Conservation (phyloP, 352 stramenopile species). For the Phytophthora pistaciae region DNA sequence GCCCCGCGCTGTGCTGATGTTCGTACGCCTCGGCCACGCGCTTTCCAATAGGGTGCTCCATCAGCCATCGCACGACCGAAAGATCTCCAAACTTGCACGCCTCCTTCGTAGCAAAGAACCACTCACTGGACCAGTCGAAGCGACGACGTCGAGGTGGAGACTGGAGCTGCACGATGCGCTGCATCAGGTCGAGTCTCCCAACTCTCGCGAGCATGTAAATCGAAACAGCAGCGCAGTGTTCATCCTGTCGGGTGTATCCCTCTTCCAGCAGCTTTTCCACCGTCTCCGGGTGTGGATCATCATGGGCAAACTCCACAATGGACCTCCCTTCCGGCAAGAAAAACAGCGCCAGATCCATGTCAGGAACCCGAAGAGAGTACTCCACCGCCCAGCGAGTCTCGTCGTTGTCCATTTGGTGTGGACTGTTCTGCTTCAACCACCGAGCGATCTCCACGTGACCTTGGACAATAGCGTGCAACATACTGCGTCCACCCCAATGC, state of each 20-base stretch:
- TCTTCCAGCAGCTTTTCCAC: conserved; percentile 9
- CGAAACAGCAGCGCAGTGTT: conserved; percentile 4
- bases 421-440: conserved; percentile 2
- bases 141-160: conserved; percentile 5
- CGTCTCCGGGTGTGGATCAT: conserved; percentile 13
- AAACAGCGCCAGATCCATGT: conserved; percentile 9
- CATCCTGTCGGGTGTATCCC: conserved; percentile 2
- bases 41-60: conserved; percentile 13
- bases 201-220: conserved; percentile 20
- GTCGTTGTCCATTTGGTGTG: conserved; percentile 4
- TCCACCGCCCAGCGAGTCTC: conserved; percentile 2
- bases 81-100: conserved; percentile 16
- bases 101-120: conserved; percentile 13
- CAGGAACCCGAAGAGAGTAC: conserved; percentile 3
- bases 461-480: conserved; percentile 7
- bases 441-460: conserved; percentile 2
- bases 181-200: conserved; percentile 13
- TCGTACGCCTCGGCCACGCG: conserved; percentile 6
- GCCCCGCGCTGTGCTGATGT: conserved; percentile 17
- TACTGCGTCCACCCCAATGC: conserved; percentile 10
- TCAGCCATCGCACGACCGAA: conserved; percentile 9
- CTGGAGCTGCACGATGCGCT: conserved; percentile 17
- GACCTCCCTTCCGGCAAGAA: conserved; percentile 14
- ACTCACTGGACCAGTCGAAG: conserved; percentile 15
- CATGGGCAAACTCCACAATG: conserved; percentile 18